Evolutionary conservation across 768 basidiomycete species (phyloP), one percentile per base, ranked within the genome.

Genomic region (Chalciporus chontae): DNA sequence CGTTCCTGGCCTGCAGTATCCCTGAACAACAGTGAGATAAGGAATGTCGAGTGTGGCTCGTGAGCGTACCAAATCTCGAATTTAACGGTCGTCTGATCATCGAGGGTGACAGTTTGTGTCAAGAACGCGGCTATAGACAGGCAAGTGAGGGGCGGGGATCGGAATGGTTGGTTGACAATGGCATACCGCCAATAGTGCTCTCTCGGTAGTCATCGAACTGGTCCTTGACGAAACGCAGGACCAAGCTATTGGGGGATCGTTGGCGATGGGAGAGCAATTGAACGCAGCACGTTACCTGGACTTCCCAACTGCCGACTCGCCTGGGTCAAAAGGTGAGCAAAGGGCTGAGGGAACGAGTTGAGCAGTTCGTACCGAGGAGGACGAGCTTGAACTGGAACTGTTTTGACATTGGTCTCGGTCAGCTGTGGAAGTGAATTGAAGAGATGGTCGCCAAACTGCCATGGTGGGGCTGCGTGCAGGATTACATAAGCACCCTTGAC

Each of bases 291-390:
- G 64, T 48, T 70, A 90, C 90, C 90, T 91, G 53, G 88, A 91
- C 77, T 99, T 99, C 45, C 96, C 96, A 43, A 99, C 96, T 39
- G 96, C 95, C 36, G 90, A 94, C 76, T 97, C 94, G 61, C 94
- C 94, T 96, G 64, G 37, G 42, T 23, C 27, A 11, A 50, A 40
- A 10, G 1, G 55, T 64, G 31, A 59, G 55, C 23, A n/a, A 13
- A 31, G 0, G 14, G 8, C 29, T 5, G 8, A 3, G n/a, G 3
- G 37, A 4, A 9, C 2, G 13, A 40, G 4, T 9, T 18, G n/a
- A 4, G 11, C 0, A 26, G 29, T 17, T 13, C 73, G 56, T 53
- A 90, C 96, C 96, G 54, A 97, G 82, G 40, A 97, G 81, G 55
- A 97, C 95, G 58, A 98, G 87, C 70, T 97, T 97, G 77, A 95